Conservation (phyloP, 2,329 filamentous ascomycete species). For the Fusarium paranaense region DNA sequence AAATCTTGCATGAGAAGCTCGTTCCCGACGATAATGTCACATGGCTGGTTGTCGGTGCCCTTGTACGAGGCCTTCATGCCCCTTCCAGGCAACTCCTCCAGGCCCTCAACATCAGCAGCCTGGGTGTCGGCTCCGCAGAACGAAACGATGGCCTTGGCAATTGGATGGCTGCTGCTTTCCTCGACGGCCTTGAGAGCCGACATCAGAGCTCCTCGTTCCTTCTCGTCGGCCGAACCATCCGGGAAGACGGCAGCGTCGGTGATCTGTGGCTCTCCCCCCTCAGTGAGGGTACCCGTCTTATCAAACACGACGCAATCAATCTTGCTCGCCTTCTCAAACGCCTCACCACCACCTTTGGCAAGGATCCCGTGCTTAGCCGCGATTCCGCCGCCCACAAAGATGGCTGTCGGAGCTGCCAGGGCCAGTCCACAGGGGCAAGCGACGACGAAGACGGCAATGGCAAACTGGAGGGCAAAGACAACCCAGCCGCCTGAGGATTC, state of each 20-base stretch:
- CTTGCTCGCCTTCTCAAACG: slow-evolving; percentile 85
- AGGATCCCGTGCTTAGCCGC: slow-evolving; percentile 85
- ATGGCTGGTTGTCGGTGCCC: slow-evolving; percentile 34
- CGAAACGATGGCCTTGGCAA: slow-evolving; percentile 76
- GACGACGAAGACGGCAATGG: slow-evolving; percentile 88
- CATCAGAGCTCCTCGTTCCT: slow-evolving; percentile 53
- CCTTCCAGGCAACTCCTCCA: slow-evolving; percentile 78
- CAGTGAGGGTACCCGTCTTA: slow-evolving; percentile 87
- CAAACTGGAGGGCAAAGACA: slow-evolving; percentile 82
- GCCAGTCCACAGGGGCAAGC: slow-evolving; percentile 88
- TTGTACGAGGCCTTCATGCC: slow-evolving; percentile 69
- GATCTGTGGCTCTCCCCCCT: slow-evolving; percentile 77
- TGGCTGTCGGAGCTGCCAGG: slow-evolving; percentile 85
- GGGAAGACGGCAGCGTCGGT: slow-evolving; percentile 63
- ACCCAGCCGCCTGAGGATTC: slow-evolving; percentile 73
- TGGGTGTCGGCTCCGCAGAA: slow-evolving; percentile 64
- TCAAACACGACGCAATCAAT: slow-evolving; percentile 87
- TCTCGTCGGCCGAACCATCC: slow-evolving; percentile 36
- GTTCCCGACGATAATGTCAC: slow-evolving; percentile 76
- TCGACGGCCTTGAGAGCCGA: slow-evolving; percentile 72
- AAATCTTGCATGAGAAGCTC: slow-evolving; percentile 73
- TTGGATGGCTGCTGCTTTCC: slow-evolving; percentile 78
- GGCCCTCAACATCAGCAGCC: slow-evolving; percentile 50
- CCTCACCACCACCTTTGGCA: slow-evolving; percentile 86
- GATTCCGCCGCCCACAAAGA: slow-evolving; percentile 84